Conservation (phyloP, 441 rosid species). For the Populus hybrid region DNA sequence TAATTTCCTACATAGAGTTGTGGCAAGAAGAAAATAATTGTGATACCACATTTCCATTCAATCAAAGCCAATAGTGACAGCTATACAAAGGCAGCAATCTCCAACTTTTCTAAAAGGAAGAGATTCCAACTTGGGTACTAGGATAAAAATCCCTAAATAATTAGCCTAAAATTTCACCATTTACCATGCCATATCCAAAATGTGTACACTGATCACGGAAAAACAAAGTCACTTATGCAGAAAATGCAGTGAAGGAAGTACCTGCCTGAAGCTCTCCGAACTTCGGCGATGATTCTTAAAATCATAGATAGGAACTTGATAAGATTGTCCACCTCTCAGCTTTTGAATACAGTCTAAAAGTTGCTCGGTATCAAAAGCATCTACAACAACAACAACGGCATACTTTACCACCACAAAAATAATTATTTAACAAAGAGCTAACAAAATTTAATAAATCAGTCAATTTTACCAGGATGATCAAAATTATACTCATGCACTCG, state of each 20-base stretch:
- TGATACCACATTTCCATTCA: background rate
- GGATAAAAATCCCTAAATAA: background rate
- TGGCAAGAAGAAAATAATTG: background rate
- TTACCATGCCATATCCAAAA: background rate
- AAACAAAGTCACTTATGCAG: background rate
- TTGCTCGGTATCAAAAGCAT: conserved; percentile 97
- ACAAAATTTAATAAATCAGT: background rate
- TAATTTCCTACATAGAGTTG: background rate
- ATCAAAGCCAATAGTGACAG: background rate
- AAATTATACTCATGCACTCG: conserved; percentile 93
- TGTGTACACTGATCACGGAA: background rate
- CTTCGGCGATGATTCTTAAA: conserved; percentile 81
- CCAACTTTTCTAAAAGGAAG: background rate
- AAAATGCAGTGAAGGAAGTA: conserved; percentile 13
- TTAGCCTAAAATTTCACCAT: background rate
- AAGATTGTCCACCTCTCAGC: conserved; percentile 69
- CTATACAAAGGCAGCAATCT: background rate
- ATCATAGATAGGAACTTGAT: conserved; percentile 91
- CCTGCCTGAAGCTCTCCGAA: conserved; percentile 92
- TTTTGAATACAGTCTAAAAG: conserved; percentile 72
- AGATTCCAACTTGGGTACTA: background rate
- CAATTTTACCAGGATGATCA: conserved; percentile 82
- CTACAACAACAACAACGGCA: conserved; percentile 27
- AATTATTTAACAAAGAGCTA: background rate
- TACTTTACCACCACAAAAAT: background rate